phyloP scores from a whole-genome alignment of 495 filamentous ascomycete species.

The Xylaria bambusicola region DNA sequence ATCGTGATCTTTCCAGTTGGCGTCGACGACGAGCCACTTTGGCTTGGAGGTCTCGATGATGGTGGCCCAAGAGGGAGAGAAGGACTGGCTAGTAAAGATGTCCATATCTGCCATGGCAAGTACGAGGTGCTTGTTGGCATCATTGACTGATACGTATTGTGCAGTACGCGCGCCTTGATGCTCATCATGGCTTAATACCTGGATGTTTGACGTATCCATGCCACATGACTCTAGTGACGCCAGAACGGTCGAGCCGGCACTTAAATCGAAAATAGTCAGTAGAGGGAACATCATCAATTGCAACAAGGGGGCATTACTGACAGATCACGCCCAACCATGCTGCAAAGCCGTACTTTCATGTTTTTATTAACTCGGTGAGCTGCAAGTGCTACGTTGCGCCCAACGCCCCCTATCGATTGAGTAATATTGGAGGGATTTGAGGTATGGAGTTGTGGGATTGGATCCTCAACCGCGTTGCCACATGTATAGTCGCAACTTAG shows the following conservation, averaged over 20 bases:
- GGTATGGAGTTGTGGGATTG: conserved; percentile 65
- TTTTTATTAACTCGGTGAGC: conserved; percentile 55
- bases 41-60: conserved; percentile 58
- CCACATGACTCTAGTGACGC: conserved; percentile 60
- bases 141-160: conserved; percentile 90
- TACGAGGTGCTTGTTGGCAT: conserved; percentile 74
- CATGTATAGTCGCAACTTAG: conserved; percentile 76
- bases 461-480: conserved; percentile 29
- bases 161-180: conserved; percentile 65
- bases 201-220: conserved; percentile 65
- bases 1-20: conserved; percentile 70
- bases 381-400: conserved; percentile 86
- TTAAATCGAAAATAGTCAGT: conserved; percentile 16
- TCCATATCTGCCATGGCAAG: conserved; percentile 94
- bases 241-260: conserved; percentile 69
- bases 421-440: conserved; percentile 82
- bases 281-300: not conserved
- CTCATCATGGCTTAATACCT: conserved; percentile 49
- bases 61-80: conserved; percentile 59
- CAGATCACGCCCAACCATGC: conserved; percentile 73
- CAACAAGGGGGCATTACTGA: conserved; percentile 26
- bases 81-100: conserved; percentile 65
- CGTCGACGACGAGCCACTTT: conserved; percentile 77
- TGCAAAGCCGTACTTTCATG: conserved; percentile 64
- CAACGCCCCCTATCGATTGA: conserved; percentile 90